Evolutionary conservation across 2,329 filamentous ascomycete genomes (phyloP).

Genomic region (Byssoonygena ceratinophila): DNA sequence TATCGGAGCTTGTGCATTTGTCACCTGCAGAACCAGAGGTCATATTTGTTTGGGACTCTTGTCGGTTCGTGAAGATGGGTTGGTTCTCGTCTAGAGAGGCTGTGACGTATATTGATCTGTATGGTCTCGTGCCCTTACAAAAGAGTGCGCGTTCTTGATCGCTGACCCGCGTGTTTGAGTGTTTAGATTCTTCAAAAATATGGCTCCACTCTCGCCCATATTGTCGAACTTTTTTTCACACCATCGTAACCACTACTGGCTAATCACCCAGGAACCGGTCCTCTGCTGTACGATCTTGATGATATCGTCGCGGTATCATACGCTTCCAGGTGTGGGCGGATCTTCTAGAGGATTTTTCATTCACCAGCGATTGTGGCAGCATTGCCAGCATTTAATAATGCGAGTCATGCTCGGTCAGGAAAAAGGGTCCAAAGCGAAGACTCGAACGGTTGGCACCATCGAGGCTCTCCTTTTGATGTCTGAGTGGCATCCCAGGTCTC

Average conservation of each 20-base stretch:
- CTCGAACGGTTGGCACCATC: slow-evolving; percentile 43
- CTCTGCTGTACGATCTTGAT: slow-evolving; percentile 46
- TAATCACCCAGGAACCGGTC: slow-evolving; percentile 44
- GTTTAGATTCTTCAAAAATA: slow-evolving; percentile 41
- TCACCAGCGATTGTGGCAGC: slow-evolving; percentile 45
- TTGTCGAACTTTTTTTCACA: slow-evolving; percentile 42
- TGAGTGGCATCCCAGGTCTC: slow-evolving; percentile 46
- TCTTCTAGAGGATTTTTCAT: slow-evolving; percentile 44
- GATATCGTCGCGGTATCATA: slow-evolving; percentile 45
- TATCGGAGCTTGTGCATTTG: slow-evolving; percentile 23
- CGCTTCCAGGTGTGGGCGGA: slow-evolving; percentile 34
- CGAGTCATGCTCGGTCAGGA: slow-evolving; percentile 46
- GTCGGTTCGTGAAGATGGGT: slow-evolving; percentile 46
- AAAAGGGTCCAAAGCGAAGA: slow-evolving; percentile 41
- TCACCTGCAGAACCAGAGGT: slow-evolving; percentile 28
- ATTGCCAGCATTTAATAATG: slow-evolving; percentile 45
- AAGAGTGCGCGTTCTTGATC: neutral
- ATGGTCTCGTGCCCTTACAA: slow-evolving; percentile 15
- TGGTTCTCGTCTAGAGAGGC: slow-evolving; percentile 48
- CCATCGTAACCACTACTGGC: slow-evolving; percentile 39
- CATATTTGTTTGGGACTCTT: slow-evolving; percentile 40
- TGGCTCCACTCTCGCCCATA: slow-evolving; percentile 43
- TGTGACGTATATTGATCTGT: slow-evolving; percentile 44
- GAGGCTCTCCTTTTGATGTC: slow-evolving; percentile 45
- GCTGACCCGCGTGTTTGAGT: neutral